Evolutionary conservation across 805 yeast genomes (phyloP), one percentile per base, ranked within the genome.

Genomic region (Isabelozyma gotoi): DNA sequence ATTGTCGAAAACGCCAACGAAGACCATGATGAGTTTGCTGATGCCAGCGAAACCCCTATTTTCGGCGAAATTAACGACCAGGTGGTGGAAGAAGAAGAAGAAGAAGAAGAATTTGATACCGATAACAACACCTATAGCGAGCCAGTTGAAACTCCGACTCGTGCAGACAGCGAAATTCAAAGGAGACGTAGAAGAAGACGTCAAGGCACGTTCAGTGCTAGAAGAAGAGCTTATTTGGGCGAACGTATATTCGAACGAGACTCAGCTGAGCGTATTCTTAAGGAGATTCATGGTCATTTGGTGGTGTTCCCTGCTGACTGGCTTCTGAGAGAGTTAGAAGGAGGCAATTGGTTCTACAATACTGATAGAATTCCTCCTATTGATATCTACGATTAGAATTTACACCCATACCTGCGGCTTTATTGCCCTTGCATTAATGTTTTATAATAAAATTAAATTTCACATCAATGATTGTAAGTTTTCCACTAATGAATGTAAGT

Each of bases 291-390:
- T 41, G 99, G 99, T 2, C 86, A 94, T 58, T 66, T 94, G 52
- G 97, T 94, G 5, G 61, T 85, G n/a, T 92, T 91, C 71, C 98
- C 99, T 0, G 76, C 87, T 0, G 89, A 89, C 47, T 94, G 99
- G 99, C 74, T 94, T 35, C 71, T 78, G 53, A 78, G 82, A 45
- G 99, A 94, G 64, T 79, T 90, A 21, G 96, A 91, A 44, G 80
- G 88, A 5, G 92, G 88, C 8, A 94, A 95, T 59, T 92, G 98
- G 98, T 91, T 90, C 62, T 91, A 88, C 71, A 88, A 85, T 55
- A 84, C 95, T 39, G 99, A 94, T 59, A 81, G 96, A 56, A 71
- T 94, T 19, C 97, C 98, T 4, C 99, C 99, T 1, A 81, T 94
- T 43, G 98, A 94, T 59, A 92, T 94, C 41, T 94, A 87, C 62